Conservation (phyloP, 352 stramenopile species). For the Phytophthora hibernalis region DNA sequence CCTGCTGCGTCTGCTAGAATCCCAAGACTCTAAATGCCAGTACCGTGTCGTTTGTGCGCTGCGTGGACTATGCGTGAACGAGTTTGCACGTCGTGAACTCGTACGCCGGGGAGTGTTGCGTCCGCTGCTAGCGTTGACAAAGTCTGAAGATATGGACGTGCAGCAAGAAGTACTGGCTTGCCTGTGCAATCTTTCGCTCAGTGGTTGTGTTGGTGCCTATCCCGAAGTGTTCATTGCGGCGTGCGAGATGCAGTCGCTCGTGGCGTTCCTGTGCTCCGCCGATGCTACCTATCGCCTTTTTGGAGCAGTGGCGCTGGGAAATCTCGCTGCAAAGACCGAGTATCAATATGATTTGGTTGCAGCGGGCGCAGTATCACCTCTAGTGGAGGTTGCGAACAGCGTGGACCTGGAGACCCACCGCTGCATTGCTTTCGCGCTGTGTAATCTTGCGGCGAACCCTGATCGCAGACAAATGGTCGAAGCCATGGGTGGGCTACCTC, state of each 20-base stretch:
- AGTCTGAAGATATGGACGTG: conserved; percentile 94
- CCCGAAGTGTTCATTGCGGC: conserved; percentile 91
- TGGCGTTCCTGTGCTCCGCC: conserved; percentile 95
- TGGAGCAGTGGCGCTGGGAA: conserved; percentile 95
- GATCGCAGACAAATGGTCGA: conserved; percentile 92
- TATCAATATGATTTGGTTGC: conserved; percentile 86
- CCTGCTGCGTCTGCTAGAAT: conserved; percentile 63
- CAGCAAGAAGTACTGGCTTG: conserved; percentile 96
- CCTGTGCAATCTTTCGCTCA: conserved; percentile 97
- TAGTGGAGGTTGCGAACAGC: conserved; percentile 93
- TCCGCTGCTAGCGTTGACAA: conserved; percentile 89
- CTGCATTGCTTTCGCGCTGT: conserved; percentile 96
- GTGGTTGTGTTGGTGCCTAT: conserved; percentile 93
- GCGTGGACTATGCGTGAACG: conserved; percentile 92
- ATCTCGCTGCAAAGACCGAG: conserved; percentile 87
- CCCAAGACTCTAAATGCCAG: conserved; percentile 84
- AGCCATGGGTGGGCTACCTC: conserved; percentile 90
- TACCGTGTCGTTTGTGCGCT: conserved; percentile 92
- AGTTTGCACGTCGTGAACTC: conserved; percentile 89
- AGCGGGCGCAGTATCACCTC: conserved; percentile 87
- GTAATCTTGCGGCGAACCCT: conserved; percentile 94
- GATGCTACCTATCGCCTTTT: conserved; percentile 96
- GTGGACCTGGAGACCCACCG: conserved; percentile 95
- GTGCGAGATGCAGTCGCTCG: conserved; percentile 91
- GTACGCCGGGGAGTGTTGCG: conserved; percentile 88